These are phyloP conservation scores for Fusarium sp. DNA, from an alignment of 2,329 filamentous ascomycete genomes.

Conservation along the genomic window DNA sequence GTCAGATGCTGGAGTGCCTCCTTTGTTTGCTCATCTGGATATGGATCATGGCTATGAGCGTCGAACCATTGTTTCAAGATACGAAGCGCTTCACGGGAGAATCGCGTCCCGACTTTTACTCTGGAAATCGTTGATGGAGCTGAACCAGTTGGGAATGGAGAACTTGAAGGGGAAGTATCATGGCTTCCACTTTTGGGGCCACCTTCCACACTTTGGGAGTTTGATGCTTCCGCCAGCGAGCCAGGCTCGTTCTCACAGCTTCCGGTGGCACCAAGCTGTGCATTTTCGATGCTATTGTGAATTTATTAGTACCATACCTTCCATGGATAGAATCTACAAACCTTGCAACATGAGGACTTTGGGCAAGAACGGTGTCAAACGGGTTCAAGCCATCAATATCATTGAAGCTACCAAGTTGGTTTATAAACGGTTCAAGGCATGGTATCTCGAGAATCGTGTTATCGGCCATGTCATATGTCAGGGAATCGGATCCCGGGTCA, in stretches of 20 bases:
- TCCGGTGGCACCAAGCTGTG: no score
- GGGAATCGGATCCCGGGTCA: not conserved
- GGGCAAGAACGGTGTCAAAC: not conserved
- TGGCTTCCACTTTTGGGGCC: not conserved
- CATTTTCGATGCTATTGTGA: no score
- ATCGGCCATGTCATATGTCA: not conserved
- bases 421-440: not conserved
- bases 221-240: no score
- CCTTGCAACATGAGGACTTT: not conserved
- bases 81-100: constrained; percentile 5
- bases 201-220: no score
- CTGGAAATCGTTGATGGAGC: not conserved
- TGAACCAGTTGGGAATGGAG: not conserved
- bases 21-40: constrained; percentile 87
- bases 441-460: not conserved
- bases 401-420: not conserved
- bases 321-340: not conserved
- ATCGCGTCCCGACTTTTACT: constrained; percentile 10
- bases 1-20: constrained; percentile 80
- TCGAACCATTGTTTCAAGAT: constrained; percentile 72
- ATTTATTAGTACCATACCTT: no score
- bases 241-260: no score
- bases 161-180: no score
- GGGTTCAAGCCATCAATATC: not conserved
- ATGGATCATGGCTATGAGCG: constrained; percentile 82